Percentiles rank a stretch among this genome's conserved stretches.
These are phyloP conservation scores for Comarum palustre DNA, from an alignment of 306 rosid genomes.

Conservation along the genomic window DNA sequence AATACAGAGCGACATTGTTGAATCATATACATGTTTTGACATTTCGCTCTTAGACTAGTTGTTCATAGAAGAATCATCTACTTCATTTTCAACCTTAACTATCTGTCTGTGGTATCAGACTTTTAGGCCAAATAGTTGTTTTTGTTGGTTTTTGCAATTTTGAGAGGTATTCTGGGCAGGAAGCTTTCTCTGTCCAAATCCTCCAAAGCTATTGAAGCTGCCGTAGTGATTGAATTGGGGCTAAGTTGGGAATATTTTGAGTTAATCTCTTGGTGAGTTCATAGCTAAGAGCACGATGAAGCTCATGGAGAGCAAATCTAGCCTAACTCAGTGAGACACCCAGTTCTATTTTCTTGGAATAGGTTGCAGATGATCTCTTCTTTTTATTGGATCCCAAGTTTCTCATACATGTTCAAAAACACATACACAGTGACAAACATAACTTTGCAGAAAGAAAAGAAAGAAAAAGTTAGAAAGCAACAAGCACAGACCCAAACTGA, in stretches of 20 bases:
- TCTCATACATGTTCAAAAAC: not conserved
- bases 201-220: not conserved
- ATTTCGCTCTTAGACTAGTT: not conserved
- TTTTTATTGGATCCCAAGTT: constrained; percentile 7
- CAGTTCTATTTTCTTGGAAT: not conserved
- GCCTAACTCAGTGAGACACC: not conserved
- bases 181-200: not conserved
- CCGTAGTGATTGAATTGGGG: not conserved
- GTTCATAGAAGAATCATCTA: not conserved
- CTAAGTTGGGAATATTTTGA: not conserved
- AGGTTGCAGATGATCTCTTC: not conserved
- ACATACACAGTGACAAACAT: not conserved
- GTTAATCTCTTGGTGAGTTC: not conserved
- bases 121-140: not conserved
- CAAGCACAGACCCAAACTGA: constrained; percentile 10
- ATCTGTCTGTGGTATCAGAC: not conserved
- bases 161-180: not conserved
- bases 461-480: constrained; percentile 12
- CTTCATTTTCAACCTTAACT: not conserved
- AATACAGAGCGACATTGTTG: not conserved
- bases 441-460: not conserved
- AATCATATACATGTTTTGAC: not conserved
- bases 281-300: not conserved
- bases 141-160: not conserved
- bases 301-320: not conserved